Evolutionary conservation across 169 alveolate genomes (phyloP).

Genomic region (Plasmodium relictum): DNA sequence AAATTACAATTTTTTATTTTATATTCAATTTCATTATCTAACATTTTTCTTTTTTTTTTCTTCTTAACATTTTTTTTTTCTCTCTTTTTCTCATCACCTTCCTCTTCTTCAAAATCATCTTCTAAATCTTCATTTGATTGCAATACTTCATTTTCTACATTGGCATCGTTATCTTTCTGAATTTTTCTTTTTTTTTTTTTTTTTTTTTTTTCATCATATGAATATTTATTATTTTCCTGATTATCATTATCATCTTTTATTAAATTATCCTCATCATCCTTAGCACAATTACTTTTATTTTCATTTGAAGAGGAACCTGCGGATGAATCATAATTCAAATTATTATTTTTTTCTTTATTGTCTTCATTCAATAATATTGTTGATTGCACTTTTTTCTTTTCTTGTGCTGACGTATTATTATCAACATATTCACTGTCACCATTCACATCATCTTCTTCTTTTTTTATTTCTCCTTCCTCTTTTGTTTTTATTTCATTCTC

Average conservation of each 20-base stretch:
- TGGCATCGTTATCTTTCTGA: background rate
- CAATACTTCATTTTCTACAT: background rate
- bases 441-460: background rate
- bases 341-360: background rate
- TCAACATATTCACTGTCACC: background rate
- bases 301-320: conserved; percentile 46
- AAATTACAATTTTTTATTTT: conserved; percentile 37
- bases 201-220: background rate
- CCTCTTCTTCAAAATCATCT: conserved; percentile 6
- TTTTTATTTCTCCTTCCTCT: background rate
- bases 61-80: conserved; percentile 42
- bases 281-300: conserved; percentile 12
- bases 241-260: background rate
- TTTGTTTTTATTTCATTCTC: background rate
- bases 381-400: background rate
- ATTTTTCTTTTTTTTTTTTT: background rate
- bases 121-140: background rate
- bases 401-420: background rate
- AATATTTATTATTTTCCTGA: background rate
- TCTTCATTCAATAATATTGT: background rate
- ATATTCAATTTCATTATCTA: conserved; percentile 31
- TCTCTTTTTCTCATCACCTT: conserved; percentile 6
- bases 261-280: background rate
- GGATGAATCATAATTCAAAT: conserved; percentile 8
- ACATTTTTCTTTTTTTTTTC: conserved; percentile 25